Conservation (phyloP, 2,329 filamentous ascomycete genomes). For the Colletotrichum lupini region DNA sequence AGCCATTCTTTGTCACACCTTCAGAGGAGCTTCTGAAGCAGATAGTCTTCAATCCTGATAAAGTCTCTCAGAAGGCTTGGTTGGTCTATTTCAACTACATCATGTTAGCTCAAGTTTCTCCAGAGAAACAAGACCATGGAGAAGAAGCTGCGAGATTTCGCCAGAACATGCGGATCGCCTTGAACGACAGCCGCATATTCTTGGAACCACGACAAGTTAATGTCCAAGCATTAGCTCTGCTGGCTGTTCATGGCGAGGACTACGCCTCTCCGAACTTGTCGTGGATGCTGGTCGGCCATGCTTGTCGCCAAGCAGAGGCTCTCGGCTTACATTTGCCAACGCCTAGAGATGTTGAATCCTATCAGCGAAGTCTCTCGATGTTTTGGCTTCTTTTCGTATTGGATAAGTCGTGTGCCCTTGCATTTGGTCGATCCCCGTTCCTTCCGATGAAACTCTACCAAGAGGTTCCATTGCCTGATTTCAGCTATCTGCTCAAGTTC, state of each 20-base stretch:
- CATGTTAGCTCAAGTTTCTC: constrained; percentile 2
- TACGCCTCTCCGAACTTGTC: constrained; percentile 18
- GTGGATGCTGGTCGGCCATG: constrained; percentile 16
- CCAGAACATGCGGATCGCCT: constrained; percentile 4
- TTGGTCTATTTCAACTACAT: constrained; percentile 16
- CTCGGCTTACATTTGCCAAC: background rate
- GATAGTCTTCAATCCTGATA: constrained; percentile 2
- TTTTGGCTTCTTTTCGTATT: constrained; percentile 17
- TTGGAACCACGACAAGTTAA: constrained; percentile 7
- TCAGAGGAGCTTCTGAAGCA: constrained; percentile 8
- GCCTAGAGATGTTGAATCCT: background rate
- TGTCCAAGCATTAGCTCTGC: background rate
- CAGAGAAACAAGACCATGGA: background rate
- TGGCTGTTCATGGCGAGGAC: constrained; percentile 17
- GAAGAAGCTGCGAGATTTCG: background rate
- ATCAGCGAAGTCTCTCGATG: background rate
- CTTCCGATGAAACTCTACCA: background rate
- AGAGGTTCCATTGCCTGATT: constrained; percentile 9
- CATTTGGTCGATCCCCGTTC: constrained; percentile 14
- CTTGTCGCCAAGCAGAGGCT: constrained; percentile 16
- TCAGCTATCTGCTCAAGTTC: constrained; percentile 7
- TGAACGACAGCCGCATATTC: constrained; percentile 17
- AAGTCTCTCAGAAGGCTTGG: constrained; percentile 3
- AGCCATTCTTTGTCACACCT: constrained; percentile 1
- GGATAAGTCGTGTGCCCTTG: constrained; percentile 16